Evolutionary conservation across 1,139 yeast genomes (phyloP), one percentile per base, ranked within the genome.

Genomic region (Torulaspora pretoriensis): DNA sequence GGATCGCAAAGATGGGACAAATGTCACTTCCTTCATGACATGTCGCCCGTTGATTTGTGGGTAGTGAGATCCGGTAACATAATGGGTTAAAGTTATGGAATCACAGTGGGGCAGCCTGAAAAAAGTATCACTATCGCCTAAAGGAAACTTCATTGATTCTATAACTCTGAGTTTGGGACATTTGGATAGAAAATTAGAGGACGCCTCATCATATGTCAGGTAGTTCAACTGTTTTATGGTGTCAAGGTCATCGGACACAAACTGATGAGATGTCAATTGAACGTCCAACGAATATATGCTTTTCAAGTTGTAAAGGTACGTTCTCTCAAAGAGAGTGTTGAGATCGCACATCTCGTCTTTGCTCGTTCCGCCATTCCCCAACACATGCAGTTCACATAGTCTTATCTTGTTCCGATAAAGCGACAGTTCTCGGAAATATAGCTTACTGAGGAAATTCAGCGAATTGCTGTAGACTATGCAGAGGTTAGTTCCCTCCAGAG

Each of bases 371-470:
- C 35, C 23, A 31, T 48, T 49, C 9, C 63, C 63, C 23, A 56
- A 36, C 1, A 60, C 44, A 45, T 60, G 59, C 17, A 60, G 38
- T 36, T 60, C 64, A 33, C 59, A 47, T 14, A 60, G 38, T 2
- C 41, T 35, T 16, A 59, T 28, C 22, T 34, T 35, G 9, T 40
- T 23, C 10, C 34, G 38, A 8, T 43, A 39, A 27, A 45, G 37
- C 13, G 45, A 38, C 29, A 60, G 48, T 40, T 54, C 59, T 3
- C 57, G 51, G 31, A 60, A 59, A 41, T 59, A 59, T 29, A 60
- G 33, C 41, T 55, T 54, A 38, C 62, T 57, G 38, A 60, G 33
- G 33, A 51, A 59, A 42, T 59, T 59, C 12, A 40, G 39, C 1
- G 43, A 40, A n/a, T 56, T 59, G 23, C 52, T 47, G 43, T 57